A percentile compares a stretch with the other conserved stretches of the same genome.
Conservation (phyloP, 2,329 filamentous ascomycete species). For the Fusarium metavorans region DNA sequence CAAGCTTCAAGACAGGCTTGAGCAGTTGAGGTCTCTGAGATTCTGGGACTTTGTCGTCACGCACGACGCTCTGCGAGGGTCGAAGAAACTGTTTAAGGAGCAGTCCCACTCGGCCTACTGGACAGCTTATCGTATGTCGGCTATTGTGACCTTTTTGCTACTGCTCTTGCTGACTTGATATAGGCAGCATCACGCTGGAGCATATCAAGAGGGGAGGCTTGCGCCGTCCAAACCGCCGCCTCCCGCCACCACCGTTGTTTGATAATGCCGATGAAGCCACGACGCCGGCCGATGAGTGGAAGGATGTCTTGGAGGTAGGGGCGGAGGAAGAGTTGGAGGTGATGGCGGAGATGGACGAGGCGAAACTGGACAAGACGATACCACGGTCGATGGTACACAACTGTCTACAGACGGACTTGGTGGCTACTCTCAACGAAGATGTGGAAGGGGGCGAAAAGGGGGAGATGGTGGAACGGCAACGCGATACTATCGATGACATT, state of each 20-base stretch:
- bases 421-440: neutral
- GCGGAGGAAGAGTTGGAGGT: neutral
- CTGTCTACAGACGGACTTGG: neutral
- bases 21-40: conserved; percentile 25
- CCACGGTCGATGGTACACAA: neutral
- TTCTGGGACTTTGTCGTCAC: conserved; percentile 41
- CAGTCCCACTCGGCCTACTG: conserved; percentile 26
- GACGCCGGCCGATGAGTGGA: neutral
- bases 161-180: conserved; percentile 3
- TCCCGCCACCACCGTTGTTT: conserved; percentile 24
- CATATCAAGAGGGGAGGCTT: neutral
- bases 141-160: neutral
- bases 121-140: conserved; percentile 15
- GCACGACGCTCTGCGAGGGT: conserved; percentile 30
- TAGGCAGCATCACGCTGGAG: conserved; percentile 10
- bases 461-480: neutral
- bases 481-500: neutral
- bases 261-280: neutral
- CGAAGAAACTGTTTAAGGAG: conserved; percentile 20
- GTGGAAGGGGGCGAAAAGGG: neutral
- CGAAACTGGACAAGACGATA: neutral
- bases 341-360: neutral
- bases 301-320: neutral
- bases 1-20: conserved; percentile 20
- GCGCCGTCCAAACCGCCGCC: neutral